Percentiles rank a stretch among this genome's conserved stretches.
phyloP scores from a whole-genome alignment of 2,329 filamentous ascomycete genomes.

The Zymoseptoria ardabiliae region DNA sequence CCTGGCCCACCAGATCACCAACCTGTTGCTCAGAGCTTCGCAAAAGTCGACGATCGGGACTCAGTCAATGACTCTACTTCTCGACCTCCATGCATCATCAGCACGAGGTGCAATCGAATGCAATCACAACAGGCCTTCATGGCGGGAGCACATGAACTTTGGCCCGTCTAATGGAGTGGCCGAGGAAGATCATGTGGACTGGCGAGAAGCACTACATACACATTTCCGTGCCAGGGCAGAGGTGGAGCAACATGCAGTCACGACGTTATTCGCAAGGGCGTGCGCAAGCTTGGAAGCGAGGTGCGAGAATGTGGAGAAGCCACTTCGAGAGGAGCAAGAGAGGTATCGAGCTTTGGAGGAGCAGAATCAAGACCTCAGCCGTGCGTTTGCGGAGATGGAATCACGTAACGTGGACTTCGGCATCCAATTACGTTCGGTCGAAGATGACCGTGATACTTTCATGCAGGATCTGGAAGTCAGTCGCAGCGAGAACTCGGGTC shows the following conservation, averaged over 20 bases:
- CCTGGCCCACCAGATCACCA: slow-evolving; percentile 15
- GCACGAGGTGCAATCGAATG: slow-evolving; percentile 13
- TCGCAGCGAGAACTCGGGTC: slow-evolving; percentile 36
- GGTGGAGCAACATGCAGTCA: slow-evolving; percentile 40
- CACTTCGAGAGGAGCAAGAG: slow-evolving; percentile 41
- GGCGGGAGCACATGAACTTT: slow-evolving; percentile 5
- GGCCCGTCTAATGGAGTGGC: background rate
- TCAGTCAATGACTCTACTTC: slow-evolving; percentile 11
- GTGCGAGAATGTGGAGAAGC: slow-evolving; percentile 49
- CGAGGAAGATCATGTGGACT: slow-evolving; percentile 31
- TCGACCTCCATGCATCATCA: slow-evolving; percentile 14
- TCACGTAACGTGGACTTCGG: slow-evolving; percentile 31
- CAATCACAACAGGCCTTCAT: slow-evolving; percentile 9
- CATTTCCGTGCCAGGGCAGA: slow-evolving; percentile 39
- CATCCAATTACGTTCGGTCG: slow-evolving; percentile 32
- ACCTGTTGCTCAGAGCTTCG: slow-evolving; percentile 13
- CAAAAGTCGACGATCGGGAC: slow-evolving; percentile 9
- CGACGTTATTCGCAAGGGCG: slow-evolving; percentile 44
- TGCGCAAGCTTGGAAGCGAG: slow-evolving; percentile 51
- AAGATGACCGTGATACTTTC: slow-evolving; percentile 35
- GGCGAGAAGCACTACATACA: slow-evolving; percentile 41
- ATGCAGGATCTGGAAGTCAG: slow-evolving; percentile 32
- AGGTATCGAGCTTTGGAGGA: slow-evolving; percentile 30
- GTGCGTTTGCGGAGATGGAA: slow-evolving; percentile 33
- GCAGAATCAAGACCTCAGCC: slow-evolving; percentile 31